phyloP scores from a whole-genome alignment of 2,329 filamentous ascomycete genomes.

The Rugonectria rugulosa region DNA sequence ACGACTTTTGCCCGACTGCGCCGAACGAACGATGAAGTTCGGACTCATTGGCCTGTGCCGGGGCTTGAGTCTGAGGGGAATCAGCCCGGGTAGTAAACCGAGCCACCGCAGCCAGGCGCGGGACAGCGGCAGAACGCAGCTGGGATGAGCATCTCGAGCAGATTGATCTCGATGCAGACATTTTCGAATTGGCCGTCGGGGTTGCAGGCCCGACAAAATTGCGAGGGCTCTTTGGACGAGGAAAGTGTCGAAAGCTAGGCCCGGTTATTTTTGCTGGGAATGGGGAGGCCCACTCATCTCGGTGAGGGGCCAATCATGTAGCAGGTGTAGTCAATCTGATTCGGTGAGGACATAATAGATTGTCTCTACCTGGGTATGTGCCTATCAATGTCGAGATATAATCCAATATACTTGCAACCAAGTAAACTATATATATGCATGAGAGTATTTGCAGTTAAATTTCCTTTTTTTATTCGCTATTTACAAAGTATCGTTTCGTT shows the following conservation, averaged over 20 bases:
- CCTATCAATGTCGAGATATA: too few relatives aligned
- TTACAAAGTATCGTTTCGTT: too few relatives aligned
- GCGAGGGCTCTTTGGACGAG: not conserved
- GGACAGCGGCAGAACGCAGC: constrained; percentile 30
- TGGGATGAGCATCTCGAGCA: constrained; percentile 47
- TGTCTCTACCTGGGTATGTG: too few relatives aligned
- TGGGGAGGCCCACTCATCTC: not conserved
- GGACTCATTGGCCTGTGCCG: constrained; percentile 9
- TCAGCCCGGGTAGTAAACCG: constrained; percentile 23
- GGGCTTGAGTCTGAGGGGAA: constrained; percentile 12
- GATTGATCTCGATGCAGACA: constrained; percentile 45
- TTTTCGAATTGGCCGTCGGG: constrained; percentile 29
- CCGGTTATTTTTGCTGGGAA: constrained; percentile 34
- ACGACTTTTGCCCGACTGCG: constrained; percentile 1
- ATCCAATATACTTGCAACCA: too few relatives aligned
- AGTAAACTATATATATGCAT: too few relatives aligned
- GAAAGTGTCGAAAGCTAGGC: constrained; percentile 19
- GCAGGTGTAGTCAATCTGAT: constrained; percentile 1
- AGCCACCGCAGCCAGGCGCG: constrained; percentile 29
- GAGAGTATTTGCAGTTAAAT: too few relatives aligned
- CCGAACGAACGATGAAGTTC: not conserved
- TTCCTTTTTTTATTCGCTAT: too few relatives aligned
- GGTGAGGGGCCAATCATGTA: constrained; percentile 31
- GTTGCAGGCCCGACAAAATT: constrained; percentile 9
- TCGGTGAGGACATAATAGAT: constrained; percentile 14